phyloP scores from a whole-genome alignment of 345 rosid genomes.

The Eucalyptus regnans region DNA sequence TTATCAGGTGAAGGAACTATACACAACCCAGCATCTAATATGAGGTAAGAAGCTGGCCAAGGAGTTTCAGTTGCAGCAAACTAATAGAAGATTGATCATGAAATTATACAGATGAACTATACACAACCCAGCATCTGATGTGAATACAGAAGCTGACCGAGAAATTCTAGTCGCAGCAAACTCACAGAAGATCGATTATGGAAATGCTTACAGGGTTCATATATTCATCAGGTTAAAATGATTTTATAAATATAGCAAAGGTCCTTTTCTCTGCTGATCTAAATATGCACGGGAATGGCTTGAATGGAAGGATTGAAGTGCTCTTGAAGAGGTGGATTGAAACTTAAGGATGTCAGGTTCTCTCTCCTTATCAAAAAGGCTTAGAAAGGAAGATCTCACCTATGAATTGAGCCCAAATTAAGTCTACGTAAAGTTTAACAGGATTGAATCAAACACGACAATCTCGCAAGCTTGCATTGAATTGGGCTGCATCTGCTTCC shows the following conservation, averaged over 20 bases:
- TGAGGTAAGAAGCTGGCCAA: background rate
- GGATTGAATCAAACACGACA: background rate
- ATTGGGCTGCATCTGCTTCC: background rate
- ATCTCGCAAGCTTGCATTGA: background rate
- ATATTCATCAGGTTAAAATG: background rate
- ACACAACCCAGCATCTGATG: background rate
- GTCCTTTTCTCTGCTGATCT: background rate
- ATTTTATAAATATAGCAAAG: background rate
- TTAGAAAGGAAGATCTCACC: background rate
- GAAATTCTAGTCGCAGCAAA: background rate
- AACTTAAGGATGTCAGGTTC: background rate
- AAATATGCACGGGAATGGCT: background rate
- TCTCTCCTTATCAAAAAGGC: background rate
- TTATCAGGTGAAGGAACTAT: background rate
- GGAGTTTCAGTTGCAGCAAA: background rate
- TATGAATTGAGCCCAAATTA: background rate
- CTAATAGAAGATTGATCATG: background rate
- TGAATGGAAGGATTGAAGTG: background rate
- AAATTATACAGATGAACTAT: background rate
- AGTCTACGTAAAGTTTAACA: background rate
- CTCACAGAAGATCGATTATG: background rate
- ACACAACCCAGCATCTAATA: background rate
- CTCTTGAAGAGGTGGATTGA: background rate
- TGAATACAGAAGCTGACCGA: background rate
- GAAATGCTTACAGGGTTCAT: background rate